A percentile compares a stretch with the other conserved stretches of the same genome.
Evolutionary conservation across 768 basidiomycete genomes (phyloP).

Genomic region (Rhizopogon sp.): DNA sequence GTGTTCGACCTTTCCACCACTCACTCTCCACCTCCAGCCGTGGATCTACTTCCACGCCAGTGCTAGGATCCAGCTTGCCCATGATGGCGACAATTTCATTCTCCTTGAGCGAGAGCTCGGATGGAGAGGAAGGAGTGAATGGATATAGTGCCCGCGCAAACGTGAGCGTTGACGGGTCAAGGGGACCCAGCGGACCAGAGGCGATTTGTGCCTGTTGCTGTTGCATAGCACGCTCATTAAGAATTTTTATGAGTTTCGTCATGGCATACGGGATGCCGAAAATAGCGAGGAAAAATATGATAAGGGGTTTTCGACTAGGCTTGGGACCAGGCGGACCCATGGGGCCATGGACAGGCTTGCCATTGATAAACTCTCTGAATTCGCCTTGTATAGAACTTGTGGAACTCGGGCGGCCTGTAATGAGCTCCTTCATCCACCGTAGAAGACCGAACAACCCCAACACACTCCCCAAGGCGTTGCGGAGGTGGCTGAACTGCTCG

Average conservation of each 20-base stretch:
- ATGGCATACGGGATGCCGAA: conserved; percentile 93
- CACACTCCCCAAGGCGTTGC: conserved; percentile 91
- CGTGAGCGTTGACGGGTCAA: conserved; percentile 75
- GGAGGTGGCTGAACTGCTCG: conserved; percentile 89
- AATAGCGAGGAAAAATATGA: conserved; percentile 91
- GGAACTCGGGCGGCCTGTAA: conserved; percentile 42
- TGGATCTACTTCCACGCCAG: conserved; percentile 65
- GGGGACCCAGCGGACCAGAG: conserved; percentile 37
- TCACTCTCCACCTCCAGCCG: conserved; percentile 58
- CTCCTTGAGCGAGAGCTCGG: conserved; percentile 77
- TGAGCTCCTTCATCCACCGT: conserved; percentile 72
- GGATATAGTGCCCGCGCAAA: conserved; percentile 82
- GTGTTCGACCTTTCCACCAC: conserved; percentile 93
- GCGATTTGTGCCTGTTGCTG: conserved; percentile 36
- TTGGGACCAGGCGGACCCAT: conserved; percentile 39
- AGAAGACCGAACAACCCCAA: conserved; percentile 88
- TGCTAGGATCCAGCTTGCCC: conserved; percentile 68
- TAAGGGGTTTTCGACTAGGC: conserved; percentile 82
- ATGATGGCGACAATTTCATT: conserved; percentile 94
- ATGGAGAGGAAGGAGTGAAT: conserved; percentile 68
- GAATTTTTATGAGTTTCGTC: conserved; percentile 79
- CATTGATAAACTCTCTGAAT: conserved; percentile 74
- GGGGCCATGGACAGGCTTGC: conserved; percentile 52
- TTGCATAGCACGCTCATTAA: conserved; percentile 57
- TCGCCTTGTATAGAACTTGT: conserved; percentile 48